Evolutionary conservation across 2,329 filamentous ascomycete genomes (phyloP).

Genomic region (Cytospora leucostoma): DNA sequence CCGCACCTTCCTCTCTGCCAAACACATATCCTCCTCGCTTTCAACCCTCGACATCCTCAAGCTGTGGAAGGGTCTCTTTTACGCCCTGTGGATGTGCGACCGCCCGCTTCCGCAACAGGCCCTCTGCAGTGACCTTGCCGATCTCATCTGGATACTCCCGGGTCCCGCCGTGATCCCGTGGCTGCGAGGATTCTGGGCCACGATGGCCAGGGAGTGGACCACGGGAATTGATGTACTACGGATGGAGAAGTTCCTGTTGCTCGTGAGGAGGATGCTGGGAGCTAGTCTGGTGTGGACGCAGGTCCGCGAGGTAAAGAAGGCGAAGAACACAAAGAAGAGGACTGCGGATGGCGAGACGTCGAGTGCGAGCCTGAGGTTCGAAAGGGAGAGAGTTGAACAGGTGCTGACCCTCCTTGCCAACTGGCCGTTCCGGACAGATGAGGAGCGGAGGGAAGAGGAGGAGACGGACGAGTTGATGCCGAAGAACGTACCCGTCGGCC

Average conservation of each 20-base stretch:
- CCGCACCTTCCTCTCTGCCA: conserved; percentile 71
- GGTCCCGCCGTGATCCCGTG: conserved; percentile 45
- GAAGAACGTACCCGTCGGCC: conserved; percentile 68
- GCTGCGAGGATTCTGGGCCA: conserved; percentile 70
- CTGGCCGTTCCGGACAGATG: conserved; percentile 29
- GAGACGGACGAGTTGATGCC: conserved; percentile 37
- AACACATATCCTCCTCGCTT: conserved; percentile 54
- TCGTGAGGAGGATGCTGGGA: conserved; percentile 76
- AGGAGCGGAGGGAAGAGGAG: conserved; percentile 37
- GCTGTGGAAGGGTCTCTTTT: conserved; percentile 94
- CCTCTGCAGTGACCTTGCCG: conserved; percentile 76
- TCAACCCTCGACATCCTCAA: conserved; percentile 74
- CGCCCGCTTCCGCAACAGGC: conserved; percentile 83
- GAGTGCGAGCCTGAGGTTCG: conserved; percentile 26
- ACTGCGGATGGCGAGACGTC: conserved; percentile 14
- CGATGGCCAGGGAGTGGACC: conserved; percentile 67
- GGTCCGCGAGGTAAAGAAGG: conserved; percentile 32
- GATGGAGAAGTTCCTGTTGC: conserved; percentile 89
- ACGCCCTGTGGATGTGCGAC: conserved; percentile 92
- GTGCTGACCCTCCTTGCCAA: conserved; percentile 49
- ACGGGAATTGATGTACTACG: conserved; percentile 69
- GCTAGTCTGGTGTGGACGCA: conserved; percentile 62
- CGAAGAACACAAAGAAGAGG: conserved; percentile 36
- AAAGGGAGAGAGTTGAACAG: conserved; percentile 32
- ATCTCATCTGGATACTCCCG: conserved; percentile 63